These are phyloP conservation scores for Lentinula boryana DNA, from an alignment of 768 basidiomycete genomes.

Conservation along the genomic window DNA sequence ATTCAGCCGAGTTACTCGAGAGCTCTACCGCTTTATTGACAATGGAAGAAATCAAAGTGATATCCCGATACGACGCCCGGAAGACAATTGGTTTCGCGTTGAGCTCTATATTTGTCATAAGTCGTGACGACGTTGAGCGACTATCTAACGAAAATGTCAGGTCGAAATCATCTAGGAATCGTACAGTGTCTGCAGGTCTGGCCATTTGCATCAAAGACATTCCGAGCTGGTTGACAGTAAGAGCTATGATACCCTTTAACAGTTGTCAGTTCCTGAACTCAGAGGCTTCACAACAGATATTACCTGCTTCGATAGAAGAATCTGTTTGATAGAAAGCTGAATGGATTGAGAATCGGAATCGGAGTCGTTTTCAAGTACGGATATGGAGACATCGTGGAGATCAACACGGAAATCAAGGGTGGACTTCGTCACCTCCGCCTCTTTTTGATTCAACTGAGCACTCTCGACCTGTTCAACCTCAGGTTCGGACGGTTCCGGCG, in stretches of 20 bases:
- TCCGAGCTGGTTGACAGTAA: slow-evolving; percentile 76
- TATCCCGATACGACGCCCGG: slow-evolving; percentile 93
- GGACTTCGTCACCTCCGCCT: slow-evolving; percentile 13
- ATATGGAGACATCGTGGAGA: slow-evolving; percentile 84
- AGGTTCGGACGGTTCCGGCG: slow-evolving; percentile 5
- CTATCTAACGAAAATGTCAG: slow-evolving; percentile 83
- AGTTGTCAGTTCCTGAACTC: background rate
- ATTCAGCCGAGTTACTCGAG: slow-evolving; percentile 43
- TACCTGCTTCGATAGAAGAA: slow-evolving; percentile 90
- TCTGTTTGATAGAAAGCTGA: slow-evolving; percentile 73
- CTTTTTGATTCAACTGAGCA: slow-evolving; percentile 8
- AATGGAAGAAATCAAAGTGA: slow-evolving; percentile 81
- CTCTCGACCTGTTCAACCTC: slow-evolving; percentile 9
- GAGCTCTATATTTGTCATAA: slow-evolving; percentile 82
- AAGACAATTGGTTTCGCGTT: slow-evolving; percentile 79
- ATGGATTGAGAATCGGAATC: slow-evolving; percentile 82
- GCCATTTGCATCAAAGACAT: slow-evolving; percentile 96
- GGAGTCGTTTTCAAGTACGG: slow-evolving; percentile 80
- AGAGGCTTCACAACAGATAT: background rate
- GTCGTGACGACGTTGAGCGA: slow-evolving; percentile 61
- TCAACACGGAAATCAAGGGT: slow-evolving; percentile 71
- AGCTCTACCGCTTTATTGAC: slow-evolving; percentile 82
- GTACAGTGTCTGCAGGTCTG: slow-evolving; percentile 70
- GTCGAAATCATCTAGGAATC: slow-evolving; percentile 91
- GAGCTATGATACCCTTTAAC: slow-evolving; percentile 66